Conservation (phyloP, 2,329 filamentous ascomycete species). For the Sarocladium oryzae region DNA sequence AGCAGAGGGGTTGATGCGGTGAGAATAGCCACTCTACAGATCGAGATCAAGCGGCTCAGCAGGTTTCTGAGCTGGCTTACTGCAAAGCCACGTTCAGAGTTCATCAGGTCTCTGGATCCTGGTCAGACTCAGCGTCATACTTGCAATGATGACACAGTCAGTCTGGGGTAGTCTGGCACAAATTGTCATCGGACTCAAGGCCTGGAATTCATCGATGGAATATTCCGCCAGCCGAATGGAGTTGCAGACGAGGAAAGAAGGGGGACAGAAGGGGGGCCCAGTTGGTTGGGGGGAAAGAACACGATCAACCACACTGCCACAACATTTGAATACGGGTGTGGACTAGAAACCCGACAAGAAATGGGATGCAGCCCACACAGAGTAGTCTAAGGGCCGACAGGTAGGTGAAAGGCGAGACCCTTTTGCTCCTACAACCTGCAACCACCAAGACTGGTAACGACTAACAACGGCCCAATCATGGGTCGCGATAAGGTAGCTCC, state of each 20-base stretch:
- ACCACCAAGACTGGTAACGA: background rate
- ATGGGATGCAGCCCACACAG: no score
- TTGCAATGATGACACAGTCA: background rate
- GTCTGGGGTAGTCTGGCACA: background rate
- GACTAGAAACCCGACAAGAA: no score
- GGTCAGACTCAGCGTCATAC: background rate
- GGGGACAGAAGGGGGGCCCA: background rate
- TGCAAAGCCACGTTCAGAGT: background rate
- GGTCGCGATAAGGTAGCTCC: background rate
- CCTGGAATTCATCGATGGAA: background rate
- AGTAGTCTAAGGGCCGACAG: no score
- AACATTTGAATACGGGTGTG: background rate
- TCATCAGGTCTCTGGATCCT: background rate
- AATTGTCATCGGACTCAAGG: background rate
- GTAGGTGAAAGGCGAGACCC: slow-evolving; percentile 5
- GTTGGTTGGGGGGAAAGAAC: background rate
- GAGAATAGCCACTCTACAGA: background rate
- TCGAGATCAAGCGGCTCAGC: slow-evolving; percentile 1
- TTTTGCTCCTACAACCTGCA: background rate
- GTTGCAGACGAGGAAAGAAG: background rate
- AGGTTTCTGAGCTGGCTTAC: background rate
- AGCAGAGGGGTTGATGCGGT: background rate
- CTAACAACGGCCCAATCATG: slow-evolving; percentile 7
- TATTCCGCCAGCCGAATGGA: background rate
- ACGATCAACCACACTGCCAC: background rate